Evolutionary conservation across 345 rosid genomes (phyloP), one percentile per base, ranked within the genome.

Genomic region (Jatropha curcas): DNA sequence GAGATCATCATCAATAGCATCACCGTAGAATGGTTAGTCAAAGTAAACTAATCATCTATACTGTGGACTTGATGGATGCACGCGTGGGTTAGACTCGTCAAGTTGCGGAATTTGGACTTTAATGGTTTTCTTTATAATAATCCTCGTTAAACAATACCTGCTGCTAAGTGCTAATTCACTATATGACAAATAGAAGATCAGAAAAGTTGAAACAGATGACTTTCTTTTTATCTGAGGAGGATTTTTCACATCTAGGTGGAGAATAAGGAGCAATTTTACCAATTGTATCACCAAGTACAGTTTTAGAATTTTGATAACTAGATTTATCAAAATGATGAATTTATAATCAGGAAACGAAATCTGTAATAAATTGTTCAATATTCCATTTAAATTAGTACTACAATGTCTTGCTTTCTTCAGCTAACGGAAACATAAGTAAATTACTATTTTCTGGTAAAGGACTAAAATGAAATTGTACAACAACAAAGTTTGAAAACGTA

Each of bases 1-100:
- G 41, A 28, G 43, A 30, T 56, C 33, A 28, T n/a, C 30, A 17
- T 10, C 53, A 66, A 28, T 30, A 7, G 17, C 7, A 24, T 30
- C 48, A 4, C 7, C 24, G n/a, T 58, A 13, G 43, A 33, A 70
- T 30, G n/a, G n/a, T n/a, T n/a, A 70, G 41, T 58, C 73, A 70
- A 59, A 70, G 6, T 12, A 19, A 70, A 58, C 50, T 28, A n/a
- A 22, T 20, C 30, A 34, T 7, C 30, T 17, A 65, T 52, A 25
- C 16, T 5, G 4, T 24, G 22, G 53, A 70, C 12, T 7, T 65
- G 55, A 8, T 45, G 27, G 69, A 20, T 39, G 66, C 52, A 64
- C 20, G n/a, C 43, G 22, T 10, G 17, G 17, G 61, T 22, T 68
- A 14, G 45, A 22, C 53, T 39, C 24, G 52, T n/a, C 43, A 68